Evolutionary conservation across 2,329 filamentous ascomycete species (phyloP), one percentile per base, ranked within the genome.

Genomic region (Pestalotiopsis sp.): DNA sequence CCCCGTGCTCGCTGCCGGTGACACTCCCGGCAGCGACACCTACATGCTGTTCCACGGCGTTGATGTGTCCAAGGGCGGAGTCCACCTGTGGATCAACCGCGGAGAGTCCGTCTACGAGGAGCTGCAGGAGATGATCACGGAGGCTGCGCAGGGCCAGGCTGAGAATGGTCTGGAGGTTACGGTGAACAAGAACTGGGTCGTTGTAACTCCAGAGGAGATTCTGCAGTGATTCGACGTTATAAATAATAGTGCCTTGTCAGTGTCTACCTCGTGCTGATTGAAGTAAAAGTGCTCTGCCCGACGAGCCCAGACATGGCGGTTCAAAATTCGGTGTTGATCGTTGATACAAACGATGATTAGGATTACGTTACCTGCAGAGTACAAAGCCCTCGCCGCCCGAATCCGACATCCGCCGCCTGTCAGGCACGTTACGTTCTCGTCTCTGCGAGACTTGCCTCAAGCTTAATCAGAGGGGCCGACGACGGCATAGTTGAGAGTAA

Each of bases 31-130:
- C 10, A 83, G 80, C 69, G 81, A 83, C 61, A 80, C 79, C 0
- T 79, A 80, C 10, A 83, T 83, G 81, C 74, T 79, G 14, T 82
- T 83, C 71, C 81, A 83, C 39, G 81, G 79, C 11, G 81, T 82
- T 3, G 80, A 83, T 61, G 77, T 81, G 11, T 74, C 69, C 13
- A 78, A 78, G 63, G 81, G 81, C 2, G 81, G 81, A 3, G 73
- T 83, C 35, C 77, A 81, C 64, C 73, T 84, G 26, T 81, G 81
- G 78, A 69, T 84, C 58, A 78, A 84, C 71, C 77, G 80, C 65
- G 77, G 76, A 66, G 73, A 78, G 26, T 74, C 74, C 40, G 76
- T 76, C 63, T 75, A 77, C 69, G 72, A 77, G 68, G 67, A 80
- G 68, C 74, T 83, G 57, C 70, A 78, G 30, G 73, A 70, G 30